A percentile compares a stretch with the other conserved stretches of the same genome.
Conservation (phyloP, 2,329 filamentous ascomycete genomes). For the Diplodia seriata region DNA sequence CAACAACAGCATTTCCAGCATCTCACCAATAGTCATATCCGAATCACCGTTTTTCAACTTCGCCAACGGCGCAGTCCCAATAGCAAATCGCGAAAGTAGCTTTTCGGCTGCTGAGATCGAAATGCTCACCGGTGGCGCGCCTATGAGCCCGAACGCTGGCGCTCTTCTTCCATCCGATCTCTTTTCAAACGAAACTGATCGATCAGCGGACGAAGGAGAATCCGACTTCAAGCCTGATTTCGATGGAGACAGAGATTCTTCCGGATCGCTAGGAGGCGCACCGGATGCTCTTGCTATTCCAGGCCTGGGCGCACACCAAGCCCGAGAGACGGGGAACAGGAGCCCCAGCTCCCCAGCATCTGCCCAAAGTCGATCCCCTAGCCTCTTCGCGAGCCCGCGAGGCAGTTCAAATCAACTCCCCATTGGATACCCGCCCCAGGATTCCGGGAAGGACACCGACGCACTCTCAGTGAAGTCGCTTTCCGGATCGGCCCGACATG, state of each 20-base stretch:
- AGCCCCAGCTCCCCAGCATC: slow-evolving; percentile 54
- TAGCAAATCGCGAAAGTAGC: slow-evolving; percentile 32
- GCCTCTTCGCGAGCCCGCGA: slow-evolving; percentile 56
- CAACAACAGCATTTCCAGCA: slow-evolving; percentile 51
- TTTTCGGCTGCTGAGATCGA: slow-evolving; percentile 66
- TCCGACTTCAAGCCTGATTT: slow-evolving; percentile 43
- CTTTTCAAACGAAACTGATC: slow-evolving; percentile 69
- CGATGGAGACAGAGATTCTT: slow-evolving; percentile 41
- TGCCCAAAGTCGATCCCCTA: slow-evolving; percentile 52
- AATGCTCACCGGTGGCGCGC: slow-evolving; percentile 67
- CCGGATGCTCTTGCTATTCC: slow-evolving; percentile 46
- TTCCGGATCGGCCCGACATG: slow-evolving; percentile 58
- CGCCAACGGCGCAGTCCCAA: slow-evolving; percentile 63
- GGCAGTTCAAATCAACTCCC: slow-evolving; percentile 54
- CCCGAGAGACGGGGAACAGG: slow-evolving; percentile 40
- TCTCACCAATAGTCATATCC: slow-evolving; percentile 60
- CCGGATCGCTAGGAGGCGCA: slow-evolving; percentile 39
- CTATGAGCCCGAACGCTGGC: slow-evolving; percentile 78
- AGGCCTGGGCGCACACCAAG: slow-evolving; percentile 52
- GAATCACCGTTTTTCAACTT: slow-evolving; percentile 63
- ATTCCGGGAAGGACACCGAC: slow-evolving; percentile 53
- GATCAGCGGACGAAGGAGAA: slow-evolving; percentile 24
- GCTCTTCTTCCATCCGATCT: slow-evolving; percentile 74
- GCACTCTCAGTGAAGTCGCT: slow-evolving; percentile 55
- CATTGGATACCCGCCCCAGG: slow-evolving; percentile 47